Conservation (phyloP, 2,329 filamentous ascomycete genomes). For the Basipetospora chlamydospora region DNA sequence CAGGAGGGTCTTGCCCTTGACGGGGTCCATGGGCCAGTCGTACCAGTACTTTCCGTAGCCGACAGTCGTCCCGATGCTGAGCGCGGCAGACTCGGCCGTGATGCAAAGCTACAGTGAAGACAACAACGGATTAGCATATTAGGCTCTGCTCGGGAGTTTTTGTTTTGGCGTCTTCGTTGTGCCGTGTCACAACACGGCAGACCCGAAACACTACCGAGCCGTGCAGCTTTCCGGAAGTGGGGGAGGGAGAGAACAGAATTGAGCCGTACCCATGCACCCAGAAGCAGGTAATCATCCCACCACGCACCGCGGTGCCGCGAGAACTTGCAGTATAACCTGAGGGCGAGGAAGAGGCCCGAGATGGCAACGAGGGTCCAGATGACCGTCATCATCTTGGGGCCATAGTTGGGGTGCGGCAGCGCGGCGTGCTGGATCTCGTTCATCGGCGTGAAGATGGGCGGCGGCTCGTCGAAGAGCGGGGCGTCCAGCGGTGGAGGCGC, state of each 20-base stretch:
- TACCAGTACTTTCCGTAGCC: constrained; percentile 10
- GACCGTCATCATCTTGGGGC: constrained; percentile 7
- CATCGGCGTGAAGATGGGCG: constrained; percentile 1
- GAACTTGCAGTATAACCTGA: constrained; percentile 13
- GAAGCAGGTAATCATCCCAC: constrained; percentile 15
- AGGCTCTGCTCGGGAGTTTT: too few relatives aligned
- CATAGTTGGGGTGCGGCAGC: constrained; percentile 7
- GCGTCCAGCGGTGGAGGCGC: too few relatives aligned
- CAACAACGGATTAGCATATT: too few relatives aligned
- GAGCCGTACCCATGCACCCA: constrained; percentile 14
- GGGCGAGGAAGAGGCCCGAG: constrained; percentile 10
- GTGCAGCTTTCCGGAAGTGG: not conserved
- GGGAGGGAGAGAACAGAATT: not conserved
- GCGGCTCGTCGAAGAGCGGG: not conserved
- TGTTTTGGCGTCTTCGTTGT: not conserved
- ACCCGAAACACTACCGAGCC: too few relatives aligned
- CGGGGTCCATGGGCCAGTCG: constrained; percentile 5
- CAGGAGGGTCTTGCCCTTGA: constrained; percentile 1
- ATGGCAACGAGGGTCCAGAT: constrained; percentile 11
- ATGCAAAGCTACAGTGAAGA: constrained; percentile 8
- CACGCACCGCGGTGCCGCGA: constrained; percentile 12
- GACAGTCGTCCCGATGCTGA: constrained; percentile 6
- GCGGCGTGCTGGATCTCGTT: constrained; percentile 4
- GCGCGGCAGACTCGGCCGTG: constrained; percentile 5
- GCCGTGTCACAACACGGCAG: too few relatives aligned